Base-by-base conservation (phyloP, 1,139 yeast genomes). In the Saccharomyces pastorianus region DNA sequence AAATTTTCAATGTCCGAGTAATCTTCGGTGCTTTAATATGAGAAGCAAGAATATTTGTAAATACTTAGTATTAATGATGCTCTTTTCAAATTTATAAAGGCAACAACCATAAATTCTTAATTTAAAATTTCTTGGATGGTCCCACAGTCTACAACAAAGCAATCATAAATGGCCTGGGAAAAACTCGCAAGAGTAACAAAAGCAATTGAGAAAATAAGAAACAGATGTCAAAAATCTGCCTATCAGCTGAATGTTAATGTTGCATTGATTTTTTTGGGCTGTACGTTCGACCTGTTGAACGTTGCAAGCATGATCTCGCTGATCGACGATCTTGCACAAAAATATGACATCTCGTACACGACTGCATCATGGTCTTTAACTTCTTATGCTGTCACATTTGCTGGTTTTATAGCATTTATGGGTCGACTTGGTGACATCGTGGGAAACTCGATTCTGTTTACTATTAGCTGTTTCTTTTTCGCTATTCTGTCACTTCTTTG, bases 381-480 rank as follows among this genome's bases (percentile, higher is more conserved):
- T 6, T 64, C 69, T 0, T 70, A 70, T 57, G 69, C 72, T 1
- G 56, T 70, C 8, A 67, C 72, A 0, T 55, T 68, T 27, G 70
- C 71, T 5, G 63, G 71, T 0, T 70, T 69, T 55, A 69, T 70
- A 38, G 60, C 70, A 27, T 44, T 68, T 5, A 54, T 61, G 50
- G 73, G 73, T 20, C 64, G 69, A 50, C 44, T 69, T 0, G 66
- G 69, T 13, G 73, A 70, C 54, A 60, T 70, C 1, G 49, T 67
- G 2, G 73, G 73, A 6, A 62, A 68, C 3, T 64, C 70, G 46
- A 58, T 53, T 17, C 56, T 67, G 25, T 69, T 60, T 27, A 55
- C 56, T 9, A 20, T 53, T 1, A 53, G 53, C 41, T 47, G 55
- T 20, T 49, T 55, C 6, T 25, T 56, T 9, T 55, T 67, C 51